A percentile compares a stretch with the other conserved stretches of the same genome.
Evolutionary conservation across 495 filamentous ascomycete genomes (phyloP).

Genomic region (Corynascus novoguineensis): DNA sequence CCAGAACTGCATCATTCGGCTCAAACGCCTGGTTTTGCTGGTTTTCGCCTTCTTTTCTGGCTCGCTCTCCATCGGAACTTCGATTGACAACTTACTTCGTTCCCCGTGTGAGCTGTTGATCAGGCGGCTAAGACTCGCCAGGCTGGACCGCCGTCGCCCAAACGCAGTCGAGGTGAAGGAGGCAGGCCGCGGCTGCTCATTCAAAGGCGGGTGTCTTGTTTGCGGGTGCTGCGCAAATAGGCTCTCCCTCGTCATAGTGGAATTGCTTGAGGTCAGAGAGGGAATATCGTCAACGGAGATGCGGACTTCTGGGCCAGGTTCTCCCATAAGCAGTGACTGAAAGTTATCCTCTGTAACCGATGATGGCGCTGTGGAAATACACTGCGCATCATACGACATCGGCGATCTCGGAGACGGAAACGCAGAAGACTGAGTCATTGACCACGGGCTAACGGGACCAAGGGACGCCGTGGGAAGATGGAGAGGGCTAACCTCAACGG

Average conservation of each 20-base stretch:
- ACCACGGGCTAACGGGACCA: constrained; percentile 49
- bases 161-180: constrained; percentile 63
- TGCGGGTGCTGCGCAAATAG: constrained; percentile 33
- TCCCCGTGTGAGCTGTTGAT: constrained; percentile 73
- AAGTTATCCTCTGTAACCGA: constrained; percentile 65
- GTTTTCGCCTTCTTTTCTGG: constrained; percentile 58
- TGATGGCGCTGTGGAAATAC: constrained; percentile 65
- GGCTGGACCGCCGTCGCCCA: constrained; percentile 71
- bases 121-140: constrained; percentile 78
- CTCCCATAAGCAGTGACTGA: constrained; percentile 55
- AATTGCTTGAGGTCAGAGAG: constrained; percentile 79
- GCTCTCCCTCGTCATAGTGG: constrained; percentile 71
- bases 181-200: constrained; percentile 56
- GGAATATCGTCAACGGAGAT: constrained; percentile 82
- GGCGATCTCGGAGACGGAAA: constrained; percentile 53
- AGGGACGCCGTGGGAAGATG: constrained; percentile 40
- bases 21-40: constrained; percentile 67
- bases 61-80: constrained; percentile 50
- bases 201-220: constrained; percentile 27
- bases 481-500: constrained; percentile 44
- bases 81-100: constrained; percentile 74
- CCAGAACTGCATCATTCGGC: constrained; percentile 81
- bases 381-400: constrained; percentile 62
- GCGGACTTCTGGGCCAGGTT: constrained; percentile 59
- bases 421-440: constrained; percentile 48